Percentiles rank a stretch among this genome's conserved stretches.
Evolutionary conservation across 2,329 filamentous ascomycete genomes (phyloP).

Genomic region (Pestalotiopsis sp.): DNA sequence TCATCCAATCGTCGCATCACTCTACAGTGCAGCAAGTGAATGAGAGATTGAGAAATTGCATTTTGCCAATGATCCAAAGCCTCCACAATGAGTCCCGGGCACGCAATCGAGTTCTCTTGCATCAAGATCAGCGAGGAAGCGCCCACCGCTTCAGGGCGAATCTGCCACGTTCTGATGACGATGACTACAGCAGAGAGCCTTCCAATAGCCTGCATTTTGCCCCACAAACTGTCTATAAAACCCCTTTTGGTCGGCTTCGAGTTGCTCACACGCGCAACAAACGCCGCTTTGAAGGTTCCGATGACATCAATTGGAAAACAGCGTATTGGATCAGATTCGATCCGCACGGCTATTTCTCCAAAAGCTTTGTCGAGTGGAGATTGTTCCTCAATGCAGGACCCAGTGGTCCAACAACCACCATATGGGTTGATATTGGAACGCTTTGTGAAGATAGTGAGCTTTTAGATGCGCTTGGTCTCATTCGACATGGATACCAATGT

Average conservation of each 20-base stretch:
- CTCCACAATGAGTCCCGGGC: not conserved
- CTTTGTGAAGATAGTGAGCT: not conserved
- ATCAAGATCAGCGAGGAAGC: not conserved
- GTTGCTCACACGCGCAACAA: not conserved
- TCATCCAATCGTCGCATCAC: not conserved
- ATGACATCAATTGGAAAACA: not conserved
- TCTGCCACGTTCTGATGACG: not conserved
- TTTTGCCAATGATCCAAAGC: not conserved
- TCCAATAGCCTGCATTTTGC: no score
- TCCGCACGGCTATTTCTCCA: not conserved
- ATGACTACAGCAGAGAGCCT: no score
- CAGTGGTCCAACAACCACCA: not conserved
- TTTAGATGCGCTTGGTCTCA: not conserved
- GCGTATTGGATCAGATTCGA: not conserved
- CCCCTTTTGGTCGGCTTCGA: not conserved
- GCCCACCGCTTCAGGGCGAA: not conserved
- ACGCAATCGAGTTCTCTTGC: no score
- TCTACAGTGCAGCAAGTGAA: not conserved
- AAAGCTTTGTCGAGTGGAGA: not conserved
- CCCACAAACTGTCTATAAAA: not conserved
- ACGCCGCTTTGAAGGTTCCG: not conserved
- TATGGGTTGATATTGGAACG: not conserved
- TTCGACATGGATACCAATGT: not conserved
- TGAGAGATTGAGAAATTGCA: not conserved
- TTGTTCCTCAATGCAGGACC: not conserved